A percentile compares a stretch with the other conserved stretches of the same genome.
Evolutionary conservation across 1,284 basidiomycete species (phyloP).

Genomic region (Ceratobasidium sp.): DNA sequence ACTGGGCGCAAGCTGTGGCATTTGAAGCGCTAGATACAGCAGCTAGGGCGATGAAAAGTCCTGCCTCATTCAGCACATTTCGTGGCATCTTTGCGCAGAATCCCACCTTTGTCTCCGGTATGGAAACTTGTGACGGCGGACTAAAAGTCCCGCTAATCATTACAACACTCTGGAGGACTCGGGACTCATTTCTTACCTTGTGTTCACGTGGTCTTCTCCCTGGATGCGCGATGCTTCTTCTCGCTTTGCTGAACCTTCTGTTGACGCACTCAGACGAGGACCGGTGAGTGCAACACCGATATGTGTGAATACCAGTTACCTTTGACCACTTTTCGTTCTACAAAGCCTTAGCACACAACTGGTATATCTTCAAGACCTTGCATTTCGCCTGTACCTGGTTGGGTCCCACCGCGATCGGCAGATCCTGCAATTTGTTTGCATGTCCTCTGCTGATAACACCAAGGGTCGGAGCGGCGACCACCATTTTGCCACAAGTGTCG

Average conservation of each 20-base stretch:
- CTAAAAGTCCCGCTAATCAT: too few species aligned
- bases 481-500: not conserved
- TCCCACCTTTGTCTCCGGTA: too few species aligned
- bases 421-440: not conserved
- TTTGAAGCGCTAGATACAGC: not conserved
- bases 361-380: not conserved
- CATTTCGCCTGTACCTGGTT: not conserved
- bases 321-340: not conserved
- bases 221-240: not conserved
- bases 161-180: not conserved
- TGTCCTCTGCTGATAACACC: not conserved
- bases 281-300: not conserved
- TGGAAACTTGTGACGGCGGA: too few species aligned
- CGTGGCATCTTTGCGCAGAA: not conserved
- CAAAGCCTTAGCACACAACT: not conserved
- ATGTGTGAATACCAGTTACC: not conserved
- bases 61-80: not conserved
- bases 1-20: not conserved
- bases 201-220: not conserved
- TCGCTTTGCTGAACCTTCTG: not conserved
- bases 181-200: not conserved
- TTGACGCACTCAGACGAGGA: not conserved
- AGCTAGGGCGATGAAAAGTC: not conserved
- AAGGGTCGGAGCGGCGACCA: not conserved
- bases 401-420: not conserved